Base-by-base conservation (phyloP, 495 filamentous ascomycete species). In the Achaetomiella virescens region DNA sequence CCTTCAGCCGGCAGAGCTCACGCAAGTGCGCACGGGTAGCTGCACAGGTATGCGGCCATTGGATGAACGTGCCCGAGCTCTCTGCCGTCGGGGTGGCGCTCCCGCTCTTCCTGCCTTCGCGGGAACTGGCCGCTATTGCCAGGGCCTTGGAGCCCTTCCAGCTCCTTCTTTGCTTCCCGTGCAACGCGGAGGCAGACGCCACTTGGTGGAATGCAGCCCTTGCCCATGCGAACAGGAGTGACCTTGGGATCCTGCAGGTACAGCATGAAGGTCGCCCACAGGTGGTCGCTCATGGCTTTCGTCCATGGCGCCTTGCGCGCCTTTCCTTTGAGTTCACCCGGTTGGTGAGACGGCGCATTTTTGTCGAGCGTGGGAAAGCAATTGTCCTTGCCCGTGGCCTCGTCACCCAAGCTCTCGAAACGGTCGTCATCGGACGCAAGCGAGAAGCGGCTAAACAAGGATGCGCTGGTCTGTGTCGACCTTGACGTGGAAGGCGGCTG, bases 231-330 rank as follows among this genome's bases (percentile, higher is more conserved):
- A 72, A 97, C 92, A 0, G 93, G 93, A 2, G 93, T 98, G 25
- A 95, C 87, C 10, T 86, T 90, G 31, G 93, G 91, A 67, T 97
- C 90, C 60, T 91, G 86, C 11, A 97, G 75, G 65, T 96, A 98
- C 10, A 87, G 68, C 60, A 88, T 75, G 65, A 96, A 97, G 2
- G 88, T 91, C 33, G 87, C 84, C 95, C 95, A 97, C 27, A 98
- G 71, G 66, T 98, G 93, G 35, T 85, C 84, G 70, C 91, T 91
- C 89, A 95, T 95, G 18, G 90, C 87, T 43, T 84, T 80, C 2
- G 88, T 95, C 91, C 91, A 98, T 1, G 75, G 75, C 7, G 74
- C 75, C 59, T 72, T 79, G 52, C 74, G 69, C 40, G 58, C 50
- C 44, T 70, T 72, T 6, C 41, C 61, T 33, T 69, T 59, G 31